Conservation (phyloP, 1,284 basidiomycete species). For the Trametes polyzona region DNA sequence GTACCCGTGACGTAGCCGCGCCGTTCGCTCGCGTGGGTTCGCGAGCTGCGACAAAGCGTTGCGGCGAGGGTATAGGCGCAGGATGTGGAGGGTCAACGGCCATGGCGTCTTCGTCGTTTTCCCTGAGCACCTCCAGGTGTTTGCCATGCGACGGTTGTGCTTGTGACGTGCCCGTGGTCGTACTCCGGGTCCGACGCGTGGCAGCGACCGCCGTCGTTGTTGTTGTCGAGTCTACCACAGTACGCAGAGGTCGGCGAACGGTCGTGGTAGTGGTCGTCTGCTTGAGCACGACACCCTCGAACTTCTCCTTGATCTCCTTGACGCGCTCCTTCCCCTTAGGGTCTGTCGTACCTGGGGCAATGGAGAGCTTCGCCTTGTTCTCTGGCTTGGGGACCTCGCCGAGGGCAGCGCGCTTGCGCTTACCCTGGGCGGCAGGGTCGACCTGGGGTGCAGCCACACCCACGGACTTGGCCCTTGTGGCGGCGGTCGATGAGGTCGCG, state of each 20-base stretch:
- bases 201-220: constrained; percentile 38
- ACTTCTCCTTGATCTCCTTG: constrained; percentile 49
- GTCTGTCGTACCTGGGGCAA: constrained; percentile 25
- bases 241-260: constrained; percentile 28
- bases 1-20: constrained; percentile 20
- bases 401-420: constrained; percentile 76
- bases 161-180: constrained; percentile 24
- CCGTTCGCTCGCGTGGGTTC: constrained; percentile 21
- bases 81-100: constrained; percentile 47
- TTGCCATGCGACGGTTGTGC: constrained; percentile 13
- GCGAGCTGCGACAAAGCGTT: constrained; percentile 35
- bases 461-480: constrained; percentile 40
- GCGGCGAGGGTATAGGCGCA: constrained; percentile 33
- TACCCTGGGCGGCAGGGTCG: constrained; percentile 50
- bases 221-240: constrained; percentile 30
- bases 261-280: constrained; percentile 42
- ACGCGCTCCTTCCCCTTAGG: constrained; percentile 46
- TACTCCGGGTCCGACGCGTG: constrained; percentile 34
- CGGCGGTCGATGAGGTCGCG: constrained; percentile 40
- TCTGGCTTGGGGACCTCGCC: constrained; percentile 64
- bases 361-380: constrained; percentile 44
- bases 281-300: constrained; percentile 60
- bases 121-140: constrained; percentile 41
- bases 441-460: constrained; percentile 40
- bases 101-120: constrained; percentile 49